Conservation (phyloP, 495 filamentous ascomycete species). For the Aspergillus indologenus region DNA sequence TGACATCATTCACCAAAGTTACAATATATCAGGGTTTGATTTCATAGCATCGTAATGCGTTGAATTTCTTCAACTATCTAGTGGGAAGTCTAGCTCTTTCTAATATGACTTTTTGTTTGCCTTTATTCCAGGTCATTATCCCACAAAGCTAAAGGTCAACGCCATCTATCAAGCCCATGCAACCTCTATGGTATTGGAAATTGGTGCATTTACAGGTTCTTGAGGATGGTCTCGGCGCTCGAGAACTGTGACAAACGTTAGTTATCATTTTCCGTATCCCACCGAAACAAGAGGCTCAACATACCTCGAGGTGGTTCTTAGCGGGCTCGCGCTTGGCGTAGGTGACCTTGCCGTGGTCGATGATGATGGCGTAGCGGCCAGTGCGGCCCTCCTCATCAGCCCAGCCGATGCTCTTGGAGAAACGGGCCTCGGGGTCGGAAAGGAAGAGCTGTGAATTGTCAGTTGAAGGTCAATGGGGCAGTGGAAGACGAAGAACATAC, state of each 20-base stretch:
- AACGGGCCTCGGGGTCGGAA: slow-evolving; percentile 70
- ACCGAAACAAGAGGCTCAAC: background rate
- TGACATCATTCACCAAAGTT: slow-evolving; percentile 11
- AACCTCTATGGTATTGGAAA: slow-evolving; percentile 12
- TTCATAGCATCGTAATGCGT: slow-evolving; percentile 30
- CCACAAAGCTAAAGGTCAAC: slow-evolving; percentile 14
- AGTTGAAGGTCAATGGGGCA: background rate
- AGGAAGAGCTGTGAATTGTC: slow-evolving; percentile 71
- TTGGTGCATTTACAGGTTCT: slow-evolving; percentile 53
- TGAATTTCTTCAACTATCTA: slow-evolving; percentile 20
- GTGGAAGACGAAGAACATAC: slow-evolving; percentile 42
- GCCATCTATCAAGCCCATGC: slow-evolving; percentile 17
- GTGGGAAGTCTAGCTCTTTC: slow-evolving; percentile 20
- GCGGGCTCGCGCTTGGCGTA: slow-evolving; percentile 80
- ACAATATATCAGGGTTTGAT: slow-evolving; percentile 5
- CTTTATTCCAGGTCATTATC: slow-evolving; percentile 18
- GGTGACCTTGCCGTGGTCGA: slow-evolving; percentile 85
- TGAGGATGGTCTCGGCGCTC: slow-evolving; percentile 66
- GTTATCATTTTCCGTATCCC: slow-evolving; percentile 2
- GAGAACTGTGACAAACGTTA: slow-evolving; percentile 51
- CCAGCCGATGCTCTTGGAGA: slow-evolving; percentile 85
- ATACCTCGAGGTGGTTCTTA: slow-evolving; percentile 62
- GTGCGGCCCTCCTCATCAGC: slow-evolving; percentile 68
- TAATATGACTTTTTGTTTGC: slow-evolving; percentile 15
- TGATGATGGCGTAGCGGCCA: slow-evolving; percentile 75